Evolutionary conservation across 192 early-diverging fungal genomes (phyloP), one percentile per base, ranked within the genome.

Genomic region (Chytriomyces confervae): DNA sequence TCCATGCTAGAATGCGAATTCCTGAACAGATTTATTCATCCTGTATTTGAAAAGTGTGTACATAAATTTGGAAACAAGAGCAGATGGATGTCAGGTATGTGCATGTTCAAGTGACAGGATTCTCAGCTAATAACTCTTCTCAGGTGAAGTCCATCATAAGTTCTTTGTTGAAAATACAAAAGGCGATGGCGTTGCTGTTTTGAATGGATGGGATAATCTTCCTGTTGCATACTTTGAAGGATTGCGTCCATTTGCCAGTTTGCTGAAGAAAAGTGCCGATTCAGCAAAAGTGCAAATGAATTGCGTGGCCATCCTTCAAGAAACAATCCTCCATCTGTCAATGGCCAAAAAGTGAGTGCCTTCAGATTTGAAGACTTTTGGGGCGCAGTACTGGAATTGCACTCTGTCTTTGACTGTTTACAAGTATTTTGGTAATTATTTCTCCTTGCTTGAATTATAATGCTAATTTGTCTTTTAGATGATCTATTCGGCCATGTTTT

Each of bases 141-240:
- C 53, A 16, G 13, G 24, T n/a, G 63, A 65, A 65, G 63, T 65
- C 11, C 63, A 18, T 24, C 63, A 65, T 29, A 65, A 65, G 63
- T 65, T 65, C 20, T 65, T 65, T 65, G 63, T 65, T 27, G 63
- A 27, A 65, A 65, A 65, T 29, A 65, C 63, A 27, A 65, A 65
- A 24, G 63, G 63, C 18, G 63, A 65, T 27, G 63, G 63, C 63
- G 24, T 65, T 11, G 63, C 63, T 23, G 29, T 29, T 23, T 27
- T 65, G 63, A 65, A 65, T 65, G 63, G 63, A 27, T 1, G 1
- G 18, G 63, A 11, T 29, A 65, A 29, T 1, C 63, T 65, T 65
- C 63, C 63, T 20, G 29, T 65, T 27, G 63, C 63, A 29, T 65
- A 65, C 24, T 65, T 65, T 65, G 24, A 65, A 65, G 63, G 63